Base-by-base conservation (phyloP, 1,139 yeast genomes). In the Sugiyamaella grinbergsii region DNA sequence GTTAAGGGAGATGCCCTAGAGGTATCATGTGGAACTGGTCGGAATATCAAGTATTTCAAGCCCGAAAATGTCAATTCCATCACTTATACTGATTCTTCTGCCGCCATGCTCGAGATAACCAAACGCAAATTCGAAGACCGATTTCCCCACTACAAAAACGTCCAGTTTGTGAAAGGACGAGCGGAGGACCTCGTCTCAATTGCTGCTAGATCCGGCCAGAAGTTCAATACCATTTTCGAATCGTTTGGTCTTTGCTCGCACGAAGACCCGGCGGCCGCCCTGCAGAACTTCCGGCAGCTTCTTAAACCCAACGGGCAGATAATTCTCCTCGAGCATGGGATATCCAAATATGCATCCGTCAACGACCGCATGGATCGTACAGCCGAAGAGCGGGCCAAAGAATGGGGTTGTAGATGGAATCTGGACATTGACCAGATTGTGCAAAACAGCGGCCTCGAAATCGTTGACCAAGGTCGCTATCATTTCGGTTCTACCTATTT, bases 401-500 rank as follows among this genome's bases (percentile, higher is more conserved):
- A 85, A 10, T 93, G 98, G 98, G 98, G 97, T 2, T 93, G 98
- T 70, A 75, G 98, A 64, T 93, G 98, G 97, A 93, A 93, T 64
- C 74, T 93, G 57, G 98, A 93, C 64, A 88, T 93, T 59, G 95
- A 90, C 29, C 93, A 84, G 60, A 76, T 93, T 49, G 76, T 93
- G 26, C 91, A 86, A 62, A 82, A 81, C 55, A 84, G 95, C 11
- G 96, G 95, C 0, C 75, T 93, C 54, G 94, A 87, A 59, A 78
- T 93, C 37, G 87, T 91, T 1, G 82, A 81, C 58, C 90, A 87
- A 60, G 81, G 81, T 58, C 75, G 95, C 59, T 83, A 82, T 22
- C 97, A 93, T 71, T 77, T 93, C 56, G 98, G 98, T n/a, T 86
- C 98, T 1, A 89, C 97, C 3, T 70, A 66, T 45, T 66, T 62